Conservation (phyloP, 208 protist species). For the Blechomonas ayalai region DNA sequence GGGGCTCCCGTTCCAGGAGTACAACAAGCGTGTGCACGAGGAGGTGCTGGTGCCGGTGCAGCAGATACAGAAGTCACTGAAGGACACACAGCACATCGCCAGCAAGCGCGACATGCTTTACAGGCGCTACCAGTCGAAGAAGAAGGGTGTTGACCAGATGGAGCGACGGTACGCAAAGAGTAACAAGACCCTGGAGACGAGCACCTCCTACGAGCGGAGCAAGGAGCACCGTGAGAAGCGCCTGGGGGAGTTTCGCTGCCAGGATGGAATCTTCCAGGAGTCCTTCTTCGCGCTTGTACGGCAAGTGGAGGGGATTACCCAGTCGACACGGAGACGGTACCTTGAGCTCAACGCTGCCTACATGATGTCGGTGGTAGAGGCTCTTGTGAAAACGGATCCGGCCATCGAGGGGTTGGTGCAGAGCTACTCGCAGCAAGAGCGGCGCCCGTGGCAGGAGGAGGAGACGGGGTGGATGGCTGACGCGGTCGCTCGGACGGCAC, state of each 20-base stretch:
- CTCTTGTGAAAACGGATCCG: conserved; percentile 24
- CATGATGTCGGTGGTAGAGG: conserved; percentile 32
- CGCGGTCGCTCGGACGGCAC: no score
- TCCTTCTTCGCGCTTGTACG: conserved; percentile 19
- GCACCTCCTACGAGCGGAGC: conserved; percentile 17
- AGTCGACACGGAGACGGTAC: conserved; percentile 27
- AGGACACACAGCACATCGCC: conserved; percentile 12
- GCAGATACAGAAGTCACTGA: conserved; percentile 16
- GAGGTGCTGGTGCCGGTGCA: conserved; percentile 34
- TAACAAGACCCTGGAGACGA: conserved; percentile 24
- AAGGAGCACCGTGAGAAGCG: conserved; percentile 14
- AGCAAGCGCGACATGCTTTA: conserved; percentile 11
- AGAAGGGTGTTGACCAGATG: conserved; percentile 29
- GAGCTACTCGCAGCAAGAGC: conserved; percentile 15
- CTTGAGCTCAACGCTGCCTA: conserved; percentile 40
- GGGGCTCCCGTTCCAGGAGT: conserved; percentile 33
- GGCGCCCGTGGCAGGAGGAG: conserved; percentile 10
- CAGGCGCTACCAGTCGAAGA: conserved; percentile 16
- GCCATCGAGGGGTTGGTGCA: conserved; percentile 18
- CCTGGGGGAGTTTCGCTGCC: conserved; percentile 7
- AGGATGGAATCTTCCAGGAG: conserved; percentile 14
- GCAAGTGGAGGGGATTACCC: conserved; percentile 21
- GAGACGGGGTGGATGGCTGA: conserved; percentile 1
- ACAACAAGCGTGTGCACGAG: conserved; percentile 43
- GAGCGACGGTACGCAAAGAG: conserved; percentile 32